A percentile compares a stretch with the other conserved stretches of the same genome.
Evolutionary conservation across 2,329 filamentous ascomycete species (phyloP).

Genomic region (Fusarium floridanum): DNA sequence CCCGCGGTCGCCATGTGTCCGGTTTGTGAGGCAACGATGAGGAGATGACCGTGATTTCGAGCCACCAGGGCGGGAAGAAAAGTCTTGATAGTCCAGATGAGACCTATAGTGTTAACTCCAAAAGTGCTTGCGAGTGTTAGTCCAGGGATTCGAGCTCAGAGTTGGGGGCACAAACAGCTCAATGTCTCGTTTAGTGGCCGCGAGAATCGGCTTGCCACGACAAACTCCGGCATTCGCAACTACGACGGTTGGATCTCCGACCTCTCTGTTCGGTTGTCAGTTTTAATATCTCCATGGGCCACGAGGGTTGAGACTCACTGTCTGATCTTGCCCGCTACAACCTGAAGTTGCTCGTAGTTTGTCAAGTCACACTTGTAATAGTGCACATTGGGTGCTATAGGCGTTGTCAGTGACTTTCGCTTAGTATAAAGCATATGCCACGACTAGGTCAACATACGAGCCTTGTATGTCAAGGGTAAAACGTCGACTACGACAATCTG

Average conservation of each 20-base stretch:
- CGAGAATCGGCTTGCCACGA: constrained; percentile 64
- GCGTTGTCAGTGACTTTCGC: not conserved
- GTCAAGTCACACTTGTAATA: constrained; percentile 71
- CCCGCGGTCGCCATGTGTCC: constrained; percentile 65
- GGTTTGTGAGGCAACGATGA: constrained; percentile 68
- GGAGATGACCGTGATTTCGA: constrained; percentile 70
- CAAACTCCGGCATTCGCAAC: constrained; percentile 69
- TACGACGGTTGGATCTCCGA: constrained; percentile 66
- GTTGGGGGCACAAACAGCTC: constrained; percentile 19
- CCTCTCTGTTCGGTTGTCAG: constrained; percentile 45
- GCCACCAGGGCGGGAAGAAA: constrained; percentile 68
- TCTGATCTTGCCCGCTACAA: constrained; percentile 56
- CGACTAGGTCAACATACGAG: not conserved
- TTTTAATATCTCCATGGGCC: not conserved
- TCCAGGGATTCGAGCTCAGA: not conserved
- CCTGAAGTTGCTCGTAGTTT: constrained; percentile 57
- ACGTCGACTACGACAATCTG: constrained; percentile 71
- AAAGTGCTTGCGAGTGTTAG: constrained; percentile 50
- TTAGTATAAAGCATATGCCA: not conserved
- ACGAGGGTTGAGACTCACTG: not conserved
- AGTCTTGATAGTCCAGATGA: constrained; percentile 68
- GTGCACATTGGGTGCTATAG: constrained; percentile 52
- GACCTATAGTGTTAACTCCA: constrained; percentile 68
- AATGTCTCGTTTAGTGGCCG: constrained; percentile 60
- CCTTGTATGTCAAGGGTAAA: constrained; percentile 44